Percentiles rank a stretch among this genome's conserved stretches.
Conservation (phyloP, 768 basidiomycete species). For the Suillus brevipes region DNA sequence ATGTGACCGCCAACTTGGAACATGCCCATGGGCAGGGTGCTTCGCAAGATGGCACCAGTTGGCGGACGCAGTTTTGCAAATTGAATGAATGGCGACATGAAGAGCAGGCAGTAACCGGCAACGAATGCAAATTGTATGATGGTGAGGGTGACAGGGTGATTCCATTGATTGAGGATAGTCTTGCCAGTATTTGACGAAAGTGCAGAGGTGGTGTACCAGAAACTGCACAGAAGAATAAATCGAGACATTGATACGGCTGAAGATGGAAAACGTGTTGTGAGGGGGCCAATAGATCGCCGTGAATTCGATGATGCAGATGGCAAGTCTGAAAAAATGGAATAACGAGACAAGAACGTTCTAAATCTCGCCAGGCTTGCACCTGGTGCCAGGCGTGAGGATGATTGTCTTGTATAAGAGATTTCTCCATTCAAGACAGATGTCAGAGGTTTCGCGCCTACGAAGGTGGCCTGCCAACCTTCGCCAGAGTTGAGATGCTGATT, state of each 20-base stretch:
- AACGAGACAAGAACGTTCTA: constrained; percentile 21
- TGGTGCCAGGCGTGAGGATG: constrained; percentile 12
- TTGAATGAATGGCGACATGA: constrained; percentile 73
- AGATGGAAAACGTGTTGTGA: constrained; percentile 16
- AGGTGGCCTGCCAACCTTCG: constrained; percentile 27
- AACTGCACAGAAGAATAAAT: constrained; percentile 79
- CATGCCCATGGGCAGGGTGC: constrained; percentile 91
- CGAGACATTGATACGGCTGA: constrained; percentile 35
- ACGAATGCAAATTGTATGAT: constrained; percentile 98
- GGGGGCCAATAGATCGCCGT: constrained; percentile 24
- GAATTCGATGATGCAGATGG: constrained; percentile 24
- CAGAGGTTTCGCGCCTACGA: constrained; percentile 14
- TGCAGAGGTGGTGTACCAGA: constrained; percentile 95
- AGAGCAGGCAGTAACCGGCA: constrained; percentile 78
- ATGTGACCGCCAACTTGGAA: constrained; percentile 99
- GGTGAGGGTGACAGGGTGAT: constrained; percentile 94
- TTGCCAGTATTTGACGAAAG: constrained; percentile 97
- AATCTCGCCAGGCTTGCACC: constrained; percentile 16
- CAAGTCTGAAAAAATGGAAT: constrained; percentile 14
- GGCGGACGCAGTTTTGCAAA: constrained; percentile 72
- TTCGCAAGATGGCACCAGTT: constrained; percentile 67
- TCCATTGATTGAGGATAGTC: constrained; percentile 87
- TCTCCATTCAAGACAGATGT: constrained; percentile 9
- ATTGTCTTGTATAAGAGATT: constrained; percentile 7
- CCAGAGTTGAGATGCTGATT: constrained; percentile 17